These are phyloP conservation scores for Leishmania martiniquensis DNA, from an alignment of 208 protist species.

Conservation along the genomic window DNA sequence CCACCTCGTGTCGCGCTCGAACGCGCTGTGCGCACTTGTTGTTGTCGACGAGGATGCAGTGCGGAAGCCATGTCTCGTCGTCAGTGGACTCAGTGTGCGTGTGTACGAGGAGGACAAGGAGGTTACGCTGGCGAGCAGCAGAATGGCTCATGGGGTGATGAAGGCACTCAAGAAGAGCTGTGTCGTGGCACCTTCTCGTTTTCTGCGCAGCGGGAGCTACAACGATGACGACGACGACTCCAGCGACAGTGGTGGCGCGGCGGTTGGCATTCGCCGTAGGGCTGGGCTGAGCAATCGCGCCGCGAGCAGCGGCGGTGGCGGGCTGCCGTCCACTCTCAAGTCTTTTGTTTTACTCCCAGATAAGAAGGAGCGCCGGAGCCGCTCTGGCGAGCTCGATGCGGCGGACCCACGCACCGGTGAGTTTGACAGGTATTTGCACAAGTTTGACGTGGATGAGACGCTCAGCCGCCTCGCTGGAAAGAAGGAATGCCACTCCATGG, in stretches of 20 bases:
- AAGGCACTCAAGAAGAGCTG: neutral
- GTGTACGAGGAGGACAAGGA: conserved; percentile 26
- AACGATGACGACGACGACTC: neutral
- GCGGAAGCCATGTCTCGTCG: conserved; percentile 25
- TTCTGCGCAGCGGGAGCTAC: neutral
- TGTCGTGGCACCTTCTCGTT: neutral
- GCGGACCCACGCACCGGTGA: neutral
- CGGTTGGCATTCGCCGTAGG: neutral
- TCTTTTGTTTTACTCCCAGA: conserved; percentile 6
- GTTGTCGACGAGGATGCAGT: conserved; percentile 37
- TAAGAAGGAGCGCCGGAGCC: neutral
- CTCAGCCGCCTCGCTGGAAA: conserved; percentile 27
- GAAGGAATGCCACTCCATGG: conserved; percentile 19
- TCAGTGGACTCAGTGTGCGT: conserved; percentile 27
- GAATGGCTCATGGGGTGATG: conserved; percentile 9
- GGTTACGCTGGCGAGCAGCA: conserved; percentile 5
- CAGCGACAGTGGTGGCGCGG: neutral
- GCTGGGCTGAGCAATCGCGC: neutral
- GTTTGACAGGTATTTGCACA: conserved; percentile 25
- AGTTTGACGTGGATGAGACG: conserved; percentile 28
- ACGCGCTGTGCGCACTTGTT: conserved; percentile 20
- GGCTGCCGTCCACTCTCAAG: neutral
- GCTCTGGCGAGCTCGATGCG: neutral
- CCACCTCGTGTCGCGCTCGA: conserved; percentile 17
- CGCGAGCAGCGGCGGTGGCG: neutral